These are phyloP conservation scores for Scenedesmus sp. DNA, from an alignment of 163 green algal genomes.

Conservation along the genomic window DNA sequence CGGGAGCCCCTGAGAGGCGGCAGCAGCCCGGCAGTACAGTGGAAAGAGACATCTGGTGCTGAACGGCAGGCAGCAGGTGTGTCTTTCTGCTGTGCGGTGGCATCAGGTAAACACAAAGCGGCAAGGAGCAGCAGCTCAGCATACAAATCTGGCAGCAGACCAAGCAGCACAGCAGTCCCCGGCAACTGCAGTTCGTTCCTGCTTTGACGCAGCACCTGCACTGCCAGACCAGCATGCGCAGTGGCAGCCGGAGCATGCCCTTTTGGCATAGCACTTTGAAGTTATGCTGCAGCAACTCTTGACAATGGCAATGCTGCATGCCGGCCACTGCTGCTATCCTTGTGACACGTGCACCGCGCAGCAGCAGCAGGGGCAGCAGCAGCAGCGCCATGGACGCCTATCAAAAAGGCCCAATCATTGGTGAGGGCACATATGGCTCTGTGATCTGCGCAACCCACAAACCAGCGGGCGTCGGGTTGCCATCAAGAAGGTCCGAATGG, in stretches of 20 bases:
- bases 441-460: constrained; percentile 88
- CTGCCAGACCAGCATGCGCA: no score
- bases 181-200: not conserved
- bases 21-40: not conserved
- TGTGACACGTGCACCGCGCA: not conserved
- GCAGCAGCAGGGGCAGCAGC: not conserved
- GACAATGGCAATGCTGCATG: not conserved
- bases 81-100: not conserved
- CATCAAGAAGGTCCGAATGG: constrained; percentile 61
- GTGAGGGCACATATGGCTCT: constrained; percentile 92
- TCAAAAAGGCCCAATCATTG: constrained; percentile 85
- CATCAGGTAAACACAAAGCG: not conserved
- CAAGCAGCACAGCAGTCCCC: not conserved
- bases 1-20: not conserved
- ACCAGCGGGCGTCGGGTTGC: constrained; percentile 49
- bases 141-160: not conserved
- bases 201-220: not conserved
- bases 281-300: not conserved
- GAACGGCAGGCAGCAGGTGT: not conserved
- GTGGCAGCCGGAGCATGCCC: no score
- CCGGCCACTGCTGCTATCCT: not conserved
- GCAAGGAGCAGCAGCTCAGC: not conserved
- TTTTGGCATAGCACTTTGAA: not conserved
- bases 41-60: not conserved
- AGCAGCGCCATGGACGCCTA: constrained; percentile 43